Evolutionary conservation across 495 filamentous ascomycete species (phyloP).

Genomic region (Tricharina praecox): DNA sequence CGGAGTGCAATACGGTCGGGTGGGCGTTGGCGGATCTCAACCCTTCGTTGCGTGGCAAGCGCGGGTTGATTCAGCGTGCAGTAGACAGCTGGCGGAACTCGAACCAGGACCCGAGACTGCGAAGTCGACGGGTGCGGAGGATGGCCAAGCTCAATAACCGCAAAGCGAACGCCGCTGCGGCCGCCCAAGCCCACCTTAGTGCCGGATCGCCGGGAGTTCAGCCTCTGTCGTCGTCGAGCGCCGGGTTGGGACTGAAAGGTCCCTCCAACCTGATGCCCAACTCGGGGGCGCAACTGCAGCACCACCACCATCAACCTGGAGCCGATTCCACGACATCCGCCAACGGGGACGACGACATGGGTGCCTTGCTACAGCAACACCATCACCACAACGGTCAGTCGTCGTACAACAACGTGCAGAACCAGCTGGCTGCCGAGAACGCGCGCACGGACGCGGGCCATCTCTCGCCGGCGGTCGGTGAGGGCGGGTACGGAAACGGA

Average conservation of each 20-base stretch:
- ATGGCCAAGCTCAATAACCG: constrained; percentile 90
- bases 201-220: constrained; percentile 21
- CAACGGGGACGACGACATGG: constrained; percentile 60
- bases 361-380: constrained; percentile 82
- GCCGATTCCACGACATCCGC: constrained; percentile 28
- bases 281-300: constrained; percentile 44
- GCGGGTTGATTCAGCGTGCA: constrained; percentile 86
- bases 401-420: constrained; percentile 19
- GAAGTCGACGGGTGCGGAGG: constrained; percentile 76
- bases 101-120: constrained; percentile 81
- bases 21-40: constrained; percentile 94
- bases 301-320: constrained; percentile 68
- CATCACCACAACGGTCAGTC: constrained; percentile 39
- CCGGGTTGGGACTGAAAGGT: constrained; percentile 25
- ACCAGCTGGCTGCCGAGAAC: constrained; percentile 21
- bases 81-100: constrained; percentile 99
- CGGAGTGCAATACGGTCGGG: constrained; percentile 93
- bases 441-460: constrained; percentile 26
- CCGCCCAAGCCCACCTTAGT: constrained; percentile 27
- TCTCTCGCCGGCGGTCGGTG: constrained; percentile 24
- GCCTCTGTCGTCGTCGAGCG: constrained; percentile 18
- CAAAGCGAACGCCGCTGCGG: constrained; percentile 40
- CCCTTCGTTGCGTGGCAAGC: constrained; percentile 73
- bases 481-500: constrained; percentile 26
- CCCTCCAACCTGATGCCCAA: constrained; percentile 18